Base-by-base conservation (phyloP, 257 asterid species). In the Przewalskia tangutica region DNA sequence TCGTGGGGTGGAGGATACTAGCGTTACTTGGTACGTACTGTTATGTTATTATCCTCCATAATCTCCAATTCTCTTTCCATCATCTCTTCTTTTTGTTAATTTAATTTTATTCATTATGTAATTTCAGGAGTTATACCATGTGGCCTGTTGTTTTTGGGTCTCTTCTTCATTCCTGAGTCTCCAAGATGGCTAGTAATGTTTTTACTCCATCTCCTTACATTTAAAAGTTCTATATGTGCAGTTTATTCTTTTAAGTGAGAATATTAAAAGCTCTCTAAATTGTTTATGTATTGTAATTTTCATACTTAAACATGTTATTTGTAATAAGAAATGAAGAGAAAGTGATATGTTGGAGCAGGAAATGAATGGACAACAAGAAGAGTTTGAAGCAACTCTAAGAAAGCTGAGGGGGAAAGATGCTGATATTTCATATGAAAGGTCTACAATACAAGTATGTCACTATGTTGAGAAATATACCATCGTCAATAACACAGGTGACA, bases 171-270 rank as follows among this genome's bases (percentile, higher is more conserved):
- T 78, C 98, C 96, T 10, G 98, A 93, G 87, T 93, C 98, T 83
- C 98, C 98, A 73, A 88, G 97, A 86, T 93, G 98, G 98, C 91
- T 93, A 96, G 98, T 93, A 88, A 90, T 90, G 77, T 84, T 80
- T 81, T 76, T 60, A 85, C 81, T n/a, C 40, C 8, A 20, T 27
- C 20, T 66, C 13, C 34, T 65, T 34, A 36, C n/a, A 36, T 34
- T 36, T 65, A 14, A 14, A 7, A 53, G 4, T 40, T 53, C 65
- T 27, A 27, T 27, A 27, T 27, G 32, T 27, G 32, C 32, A 27
- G 32, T 27, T 27, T 27, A 27, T 27, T 27, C 32, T 27, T 27
- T 27, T 27, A 27, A 27, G 32, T 27, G 32, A 27, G 32, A 27
- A 27, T 27, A 27, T 27, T 27, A 27, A 27, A 27, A 27, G 32